Evolutionary conservation across 2,329 filamentous ascomycete genomes (phyloP).

Genomic region (Ophiostoma angusticollis): DNA sequence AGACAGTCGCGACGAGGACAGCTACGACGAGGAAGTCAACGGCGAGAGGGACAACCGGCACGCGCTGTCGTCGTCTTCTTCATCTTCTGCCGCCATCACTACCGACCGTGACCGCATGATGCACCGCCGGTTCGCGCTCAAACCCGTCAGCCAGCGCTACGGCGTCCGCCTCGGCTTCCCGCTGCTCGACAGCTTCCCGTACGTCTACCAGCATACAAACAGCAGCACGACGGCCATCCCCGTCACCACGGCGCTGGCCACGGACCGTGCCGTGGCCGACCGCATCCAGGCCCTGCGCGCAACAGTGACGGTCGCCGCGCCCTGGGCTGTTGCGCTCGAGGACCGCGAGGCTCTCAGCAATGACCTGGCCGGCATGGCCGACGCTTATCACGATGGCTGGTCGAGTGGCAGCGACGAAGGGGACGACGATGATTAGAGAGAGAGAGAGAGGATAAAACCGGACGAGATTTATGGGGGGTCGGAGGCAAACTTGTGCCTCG

Average conservation of each 20-base stretch:
- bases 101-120: conserved; percentile 12
- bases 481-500: background rate
- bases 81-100: background rate
- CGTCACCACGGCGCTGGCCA: conserved; percentile 51
- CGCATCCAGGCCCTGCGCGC: conserved; percentile 54
- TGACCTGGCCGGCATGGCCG: conserved; percentile 66
- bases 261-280: conserved; percentile 59
- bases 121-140: conserved; percentile 16
- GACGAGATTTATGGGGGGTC: background rate
- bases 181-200: conserved; percentile 70
- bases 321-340: conserved; percentile 53
- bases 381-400: conserved; percentile 85
- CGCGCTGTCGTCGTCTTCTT: too few relatives aligned
- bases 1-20: conserved; percentile 15
- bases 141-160: conserved; percentile 22
- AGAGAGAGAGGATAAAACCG: background rate
- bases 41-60: conserved; percentile 10
- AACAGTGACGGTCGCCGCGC: conserved; percentile 35
- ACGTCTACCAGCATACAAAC: conserved; percentile 46
- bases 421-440: conserved; percentile 37
- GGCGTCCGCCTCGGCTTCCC: conserved; percentile 53
- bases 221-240: conserved; percentile 27
- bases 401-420: conserved; percentile 61
- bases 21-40: conserved; percentile 16
- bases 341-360: conserved; percentile 78